Base-by-base conservation (phyloP, 2,329 filamentous ascomycete species). In the Alternaria ventricosa region DNA sequence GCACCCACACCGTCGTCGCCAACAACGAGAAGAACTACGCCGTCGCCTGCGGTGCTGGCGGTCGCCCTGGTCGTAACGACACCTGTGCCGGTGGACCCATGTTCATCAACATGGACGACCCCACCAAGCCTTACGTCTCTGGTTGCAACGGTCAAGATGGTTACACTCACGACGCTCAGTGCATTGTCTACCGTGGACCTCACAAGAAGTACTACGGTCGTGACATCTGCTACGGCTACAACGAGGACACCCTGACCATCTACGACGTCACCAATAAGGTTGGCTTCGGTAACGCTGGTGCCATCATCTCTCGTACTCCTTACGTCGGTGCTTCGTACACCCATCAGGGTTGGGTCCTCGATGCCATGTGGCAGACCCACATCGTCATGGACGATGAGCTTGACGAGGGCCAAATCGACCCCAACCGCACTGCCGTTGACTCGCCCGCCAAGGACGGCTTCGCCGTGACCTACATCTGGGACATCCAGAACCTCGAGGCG, bases 151-250 rank as follows among this genome's bases (percentile, higher is more conserved):
- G 81, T n/a, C 75, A 83, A 33, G 87, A 88, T 71, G 86, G 86
- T 61, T 89, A 89, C 71, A 85, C 87, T 18, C 87, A 89, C 72
- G 87, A 89, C 67, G 86, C 86, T 5, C 87, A 89, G 76, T 89
- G 87, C 76, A 80, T 89, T 28, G 82, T 85, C 50, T 87, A 87
- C 78, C 82, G 80, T 12, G 86, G 86, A 2, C 85, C 86, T 2
- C 81, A 87, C 68, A 77, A 76, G 58, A 75, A 81, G 51, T 87
- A 86, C 77, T 77, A 78, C 13, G 84, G 82, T 27, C 80, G 80
- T 3, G 84, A 88, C 49, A 87, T 88, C 66, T 88, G 86, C 82
- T 86, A 85, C 75, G 84, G 83, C 46, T 87, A 86, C 81, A 86
- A 87, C 78, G 85, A 86, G 69, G 84, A 86, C 71, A 83, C 82